A percentile compares a stretch with the other conserved stretches of the same genome.
Conservation (phyloP, 371 early-diverging fungal genomes). For the Blakeslea trispora region DNA sequence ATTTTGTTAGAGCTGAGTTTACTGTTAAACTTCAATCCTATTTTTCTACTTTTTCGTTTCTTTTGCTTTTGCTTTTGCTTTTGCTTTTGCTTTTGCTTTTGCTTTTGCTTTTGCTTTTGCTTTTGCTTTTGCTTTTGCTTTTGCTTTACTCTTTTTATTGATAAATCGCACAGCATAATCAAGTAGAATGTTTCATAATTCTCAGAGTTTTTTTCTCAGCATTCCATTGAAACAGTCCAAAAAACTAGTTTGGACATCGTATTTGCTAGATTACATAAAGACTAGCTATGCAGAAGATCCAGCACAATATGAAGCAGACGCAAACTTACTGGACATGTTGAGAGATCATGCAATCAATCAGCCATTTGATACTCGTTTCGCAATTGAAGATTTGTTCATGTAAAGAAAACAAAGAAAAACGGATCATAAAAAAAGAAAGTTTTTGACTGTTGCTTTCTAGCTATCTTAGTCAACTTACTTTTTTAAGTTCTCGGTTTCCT, state of each 20-base stretch:
- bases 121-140: slow-evolving; percentile 2
- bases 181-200: background rate
- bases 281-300: slow-evolving; percentile 44
- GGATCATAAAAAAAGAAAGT: background rate
- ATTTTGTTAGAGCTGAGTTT: too few relatives aligned
- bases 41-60: slow-evolving; percentile 12
- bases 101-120: slow-evolving; percentile 12
- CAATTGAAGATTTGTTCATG: slow-evolving; percentile 35
- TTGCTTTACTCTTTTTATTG: too few relatives aligned
- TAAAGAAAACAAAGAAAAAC: background rate
- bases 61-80: slow-evolving; percentile 8
- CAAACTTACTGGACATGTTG: slow-evolving; percentile 29
- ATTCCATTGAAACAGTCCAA: slow-evolving; percentile 25
- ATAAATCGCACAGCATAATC: background rate
- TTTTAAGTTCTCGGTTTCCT: slow-evolving; percentile 48
- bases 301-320: slow-evolving; percentile 35
- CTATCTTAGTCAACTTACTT: slow-evolving; percentile 48
- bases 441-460: slow-evolving; percentile 22
- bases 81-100: slow-evolving; percentile 6
- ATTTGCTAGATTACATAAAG: slow-evolving; percentile 38
- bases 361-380: slow-evolving; percentile 10
- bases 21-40: slow-evolving; percentile 7
- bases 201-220: slow-evolving; percentile 11
- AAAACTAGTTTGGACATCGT: slow-evolving; percentile 31
- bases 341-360: slow-evolving; percentile 26